Evolutionary conservation across 768 basidiomycete genomes (phyloP).

Genomic region (Zangia roseola): DNA sequence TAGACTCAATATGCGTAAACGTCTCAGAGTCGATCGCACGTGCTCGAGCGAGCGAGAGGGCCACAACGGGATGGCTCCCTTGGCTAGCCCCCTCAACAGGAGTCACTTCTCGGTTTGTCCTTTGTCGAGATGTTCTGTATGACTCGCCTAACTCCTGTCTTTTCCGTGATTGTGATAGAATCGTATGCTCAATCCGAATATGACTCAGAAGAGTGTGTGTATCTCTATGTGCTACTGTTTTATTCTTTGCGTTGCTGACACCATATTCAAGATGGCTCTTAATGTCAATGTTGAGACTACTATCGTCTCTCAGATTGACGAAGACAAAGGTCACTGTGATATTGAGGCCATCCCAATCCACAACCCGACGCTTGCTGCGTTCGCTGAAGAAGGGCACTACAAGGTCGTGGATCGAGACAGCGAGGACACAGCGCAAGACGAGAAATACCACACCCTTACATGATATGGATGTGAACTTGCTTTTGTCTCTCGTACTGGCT

Average conservation of each 20-base stretch:
- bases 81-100: constrained; percentile 18
- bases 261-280: constrained; percentile 9
- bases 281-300: constrained; percentile 36
- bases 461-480: constrained; percentile 3
- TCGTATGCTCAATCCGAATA: constrained; percentile 20
- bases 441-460: constrained; percentile 11
- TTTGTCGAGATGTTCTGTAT: not conserved
- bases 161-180: constrained; percentile 12
- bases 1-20: constrained; percentile 33
- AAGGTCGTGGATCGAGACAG: constrained; percentile 16
- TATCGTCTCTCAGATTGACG: constrained; percentile 32
- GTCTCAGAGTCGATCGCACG: constrained; percentile 24
- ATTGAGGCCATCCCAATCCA: constrained; percentile 14
- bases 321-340: constrained; percentile 21
- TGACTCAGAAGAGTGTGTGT: constrained; percentile 25
- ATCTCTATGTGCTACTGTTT: not conserved
- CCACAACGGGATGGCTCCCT: constrained; percentile 5
- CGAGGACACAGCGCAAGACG: constrained; percentile 14
- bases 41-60: constrained; percentile 29
- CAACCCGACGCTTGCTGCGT: constrained; percentile 7
- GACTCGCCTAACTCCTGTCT: not conserved
- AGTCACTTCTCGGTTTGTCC: constrained; percentile 25
- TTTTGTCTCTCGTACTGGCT: not conserved
- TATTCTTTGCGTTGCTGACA: not conserved
- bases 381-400: constrained; percentile 13